Percentiles rank a stretch among this genome's conserved stretches.
phyloP scores from a whole-genome alignment of 345 rosid genomes.

The Eucalyptus cladocalyx region DNA sequence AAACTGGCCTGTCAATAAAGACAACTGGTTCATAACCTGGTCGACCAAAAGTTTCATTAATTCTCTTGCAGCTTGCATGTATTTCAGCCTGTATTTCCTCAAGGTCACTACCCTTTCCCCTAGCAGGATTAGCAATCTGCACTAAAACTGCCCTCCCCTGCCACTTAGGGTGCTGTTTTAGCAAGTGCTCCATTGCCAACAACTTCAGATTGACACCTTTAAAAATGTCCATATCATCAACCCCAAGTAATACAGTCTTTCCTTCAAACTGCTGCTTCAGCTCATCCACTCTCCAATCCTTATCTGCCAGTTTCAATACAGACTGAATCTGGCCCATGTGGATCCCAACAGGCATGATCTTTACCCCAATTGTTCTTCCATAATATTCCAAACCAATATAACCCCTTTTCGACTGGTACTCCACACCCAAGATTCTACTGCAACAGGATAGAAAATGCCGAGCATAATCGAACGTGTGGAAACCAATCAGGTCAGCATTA shows the following conservation, averaged over 20 bases:
- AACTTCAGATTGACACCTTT: slow-evolving; percentile 68
- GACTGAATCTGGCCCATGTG: slow-evolving; percentile 73
- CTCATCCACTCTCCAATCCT: slow-evolving; percentile 62
- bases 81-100: slow-evolving; percentile 58
- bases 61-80: slow-evolving; percentile 44
- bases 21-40: slow-evolving; percentile 62
- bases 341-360: slow-evolving; percentile 76
- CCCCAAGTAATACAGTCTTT: slow-evolving; percentile 58
- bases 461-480: slow-evolving; percentile 94
- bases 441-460: slow-evolving; percentile 79
- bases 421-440: slow-evolving; percentile 63
- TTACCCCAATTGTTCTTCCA: slow-evolving; percentile 72
- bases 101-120: slow-evolving; percentile 60
- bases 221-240: slow-evolving; percentile 79
- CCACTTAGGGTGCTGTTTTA: slow-evolving; percentile 66
- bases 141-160: slow-evolving; percentile 58
- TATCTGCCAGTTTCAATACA: slow-evolving; percentile 52
- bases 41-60: slow-evolving; percentile 44
- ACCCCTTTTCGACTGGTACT: slow-evolving; percentile 69
- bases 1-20: slow-evolving; percentile 47
- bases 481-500: slow-evolving; percentile 66
- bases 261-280: slow-evolving; percentile 66
- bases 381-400: slow-evolving; percentile 67
- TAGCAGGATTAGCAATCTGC: slow-evolving; percentile 63
- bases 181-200: slow-evolving; percentile 69